Conservation (phyloP, 495 filamentous ascomycete species). For the Rhypophila decipiens region DNA sequence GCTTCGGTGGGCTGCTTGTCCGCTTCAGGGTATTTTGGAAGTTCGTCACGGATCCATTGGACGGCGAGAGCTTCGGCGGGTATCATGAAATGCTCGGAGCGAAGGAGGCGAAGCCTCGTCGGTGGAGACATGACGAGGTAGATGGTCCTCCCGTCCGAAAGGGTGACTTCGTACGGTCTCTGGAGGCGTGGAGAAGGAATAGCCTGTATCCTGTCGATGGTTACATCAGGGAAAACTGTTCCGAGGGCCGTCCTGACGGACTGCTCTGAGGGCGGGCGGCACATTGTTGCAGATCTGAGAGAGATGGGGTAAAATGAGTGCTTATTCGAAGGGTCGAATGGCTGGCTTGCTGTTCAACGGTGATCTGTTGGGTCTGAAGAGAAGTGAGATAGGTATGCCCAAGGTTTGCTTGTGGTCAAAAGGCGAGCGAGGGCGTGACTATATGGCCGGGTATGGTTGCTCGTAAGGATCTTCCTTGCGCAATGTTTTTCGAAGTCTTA, state of each 20-base stretch:
- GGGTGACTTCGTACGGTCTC: constrained; percentile 25
- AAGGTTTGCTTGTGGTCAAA: no score
- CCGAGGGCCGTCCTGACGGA: constrained; percentile 27
- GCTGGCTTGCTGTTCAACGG: no score
- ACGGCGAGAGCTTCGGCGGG: constrained; percentile 27
- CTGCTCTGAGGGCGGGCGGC: constrained; percentile 25
- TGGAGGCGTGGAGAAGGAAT: constrained; percentile 25
- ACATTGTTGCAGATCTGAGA: no score
- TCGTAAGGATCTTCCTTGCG: no score
- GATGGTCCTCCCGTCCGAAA: constrained; percentile 23
- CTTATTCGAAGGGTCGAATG: no score
- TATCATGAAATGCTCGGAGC: constrained; percentile 31
- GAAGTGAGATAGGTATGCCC: no score
- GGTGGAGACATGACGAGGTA: constrained; percentile 30
- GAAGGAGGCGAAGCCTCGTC: constrained; percentile 29
- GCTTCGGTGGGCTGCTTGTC: not conserved
- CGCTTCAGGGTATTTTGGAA: constrained; percentile 2
- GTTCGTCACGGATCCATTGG: constrained; percentile 20
- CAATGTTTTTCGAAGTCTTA: no score
- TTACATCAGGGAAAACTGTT: constrained; percentile 19
- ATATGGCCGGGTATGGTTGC: no score
- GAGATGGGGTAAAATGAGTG: no score
- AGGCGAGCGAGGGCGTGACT: no score
- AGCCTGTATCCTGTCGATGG: constrained; percentile 20
- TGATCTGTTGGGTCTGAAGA: no score